Conservation (phyloP, 2,329 filamentous ascomycete genomes). For the Conoideocrella luteorostrata region DNA sequence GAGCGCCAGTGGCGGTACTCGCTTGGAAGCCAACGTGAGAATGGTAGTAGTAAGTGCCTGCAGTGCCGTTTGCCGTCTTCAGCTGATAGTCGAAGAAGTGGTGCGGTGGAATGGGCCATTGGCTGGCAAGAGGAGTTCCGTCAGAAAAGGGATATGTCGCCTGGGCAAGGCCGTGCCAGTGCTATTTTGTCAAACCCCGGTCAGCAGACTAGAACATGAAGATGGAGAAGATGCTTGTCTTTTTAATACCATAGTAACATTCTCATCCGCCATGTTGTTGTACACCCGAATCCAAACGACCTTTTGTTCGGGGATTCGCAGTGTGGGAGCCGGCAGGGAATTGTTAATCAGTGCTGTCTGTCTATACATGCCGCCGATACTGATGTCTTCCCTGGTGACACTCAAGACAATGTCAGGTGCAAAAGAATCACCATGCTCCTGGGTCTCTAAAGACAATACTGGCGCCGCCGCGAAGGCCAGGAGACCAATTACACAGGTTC, state of each 20-base stretch:
- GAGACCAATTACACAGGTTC: neutral
- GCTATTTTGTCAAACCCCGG: conserved; percentile 34
- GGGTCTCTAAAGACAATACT: neutral
- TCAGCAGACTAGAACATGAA: no score
- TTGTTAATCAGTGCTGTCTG: conserved; percentile 40
- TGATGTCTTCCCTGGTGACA: conserved; percentile 33
- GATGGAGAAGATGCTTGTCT: neutral
- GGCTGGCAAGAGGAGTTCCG: conserved; percentile 51
- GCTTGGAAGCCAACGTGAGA: conserved; percentile 59
- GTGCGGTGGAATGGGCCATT: conserved; percentile 58
- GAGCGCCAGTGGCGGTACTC: conserved; percentile 2
- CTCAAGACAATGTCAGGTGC: conserved; percentile 40
- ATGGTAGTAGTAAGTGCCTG: conserved; percentile 63
- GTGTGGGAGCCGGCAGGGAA: conserved; percentile 42
- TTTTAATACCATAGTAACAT: conserved; percentile 47
- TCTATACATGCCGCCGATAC: conserved; percentile 13
- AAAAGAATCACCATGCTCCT: conserved; percentile 22
- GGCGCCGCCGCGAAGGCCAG: neutral
- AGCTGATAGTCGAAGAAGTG: conserved; percentile 65
- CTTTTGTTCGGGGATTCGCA: conserved; percentile 38
- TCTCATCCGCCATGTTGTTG: conserved; percentile 46
- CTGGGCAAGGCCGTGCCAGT: conserved; percentile 62
- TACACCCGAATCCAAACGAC: conserved; percentile 52
- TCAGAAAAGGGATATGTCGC: conserved; percentile 55
- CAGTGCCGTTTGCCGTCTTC: conserved; percentile 41